Conservation (phyloP, 108 stramenopile species). For the Pseudonitzschia delicatissima region DNA sequence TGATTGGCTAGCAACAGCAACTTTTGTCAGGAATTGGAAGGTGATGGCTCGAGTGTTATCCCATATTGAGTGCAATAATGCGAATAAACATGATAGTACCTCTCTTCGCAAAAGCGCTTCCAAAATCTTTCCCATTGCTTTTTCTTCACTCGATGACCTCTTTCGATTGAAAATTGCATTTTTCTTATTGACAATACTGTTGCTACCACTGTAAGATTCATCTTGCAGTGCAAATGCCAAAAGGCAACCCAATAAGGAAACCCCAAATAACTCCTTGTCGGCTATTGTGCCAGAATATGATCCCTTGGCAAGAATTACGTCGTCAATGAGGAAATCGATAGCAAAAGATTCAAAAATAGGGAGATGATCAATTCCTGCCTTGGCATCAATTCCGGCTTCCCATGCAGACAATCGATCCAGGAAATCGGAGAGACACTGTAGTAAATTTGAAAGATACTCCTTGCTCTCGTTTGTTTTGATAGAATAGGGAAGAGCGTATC, state of each 20-base stretch:
- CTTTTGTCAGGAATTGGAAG: slow-evolving; percentile 20
- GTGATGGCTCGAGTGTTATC: slow-evolving; percentile 40
- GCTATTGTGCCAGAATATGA: slow-evolving; percentile 54
- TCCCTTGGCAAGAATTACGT: slow-evolving; percentile 30
- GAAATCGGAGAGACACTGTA: slow-evolving; percentile 34
- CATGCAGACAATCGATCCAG: slow-evolving; percentile 36
- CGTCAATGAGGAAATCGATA: slow-evolving; percentile 43
- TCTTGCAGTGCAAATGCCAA: slow-evolving; percentile 38
- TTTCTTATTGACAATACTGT: slow-evolving; percentile 11
- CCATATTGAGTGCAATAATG: slow-evolving; percentile 54
- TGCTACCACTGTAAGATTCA: slow-evolving; percentile 14
- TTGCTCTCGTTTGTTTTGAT: slow-evolving; percentile 36
- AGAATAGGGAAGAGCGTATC: slow-evolving; percentile 40
- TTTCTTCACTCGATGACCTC: slow-evolving; percentile 14
- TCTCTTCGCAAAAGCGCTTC: slow-evolving; percentile 27
- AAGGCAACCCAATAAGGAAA: slow-evolving; percentile 35
- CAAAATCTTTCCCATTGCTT: slow-evolving; percentile 20
- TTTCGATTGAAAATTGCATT: slow-evolving; percentile 28
- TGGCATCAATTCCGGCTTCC: slow-evolving; percentile 14
- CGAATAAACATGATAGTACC: slow-evolving; percentile 37
- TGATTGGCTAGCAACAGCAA: slow-evolving; percentile 29
- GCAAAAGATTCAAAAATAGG: slow-evolving; percentile 29
- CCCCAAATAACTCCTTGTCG: slow-evolving; percentile 48
- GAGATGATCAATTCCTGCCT: slow-evolving; percentile 2
- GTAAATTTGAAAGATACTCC: slow-evolving; percentile 39